These are phyloP conservation scores for Urtica urens DNA, from an alignment of 306 rosid species.

Conservation along the genomic window DNA sequence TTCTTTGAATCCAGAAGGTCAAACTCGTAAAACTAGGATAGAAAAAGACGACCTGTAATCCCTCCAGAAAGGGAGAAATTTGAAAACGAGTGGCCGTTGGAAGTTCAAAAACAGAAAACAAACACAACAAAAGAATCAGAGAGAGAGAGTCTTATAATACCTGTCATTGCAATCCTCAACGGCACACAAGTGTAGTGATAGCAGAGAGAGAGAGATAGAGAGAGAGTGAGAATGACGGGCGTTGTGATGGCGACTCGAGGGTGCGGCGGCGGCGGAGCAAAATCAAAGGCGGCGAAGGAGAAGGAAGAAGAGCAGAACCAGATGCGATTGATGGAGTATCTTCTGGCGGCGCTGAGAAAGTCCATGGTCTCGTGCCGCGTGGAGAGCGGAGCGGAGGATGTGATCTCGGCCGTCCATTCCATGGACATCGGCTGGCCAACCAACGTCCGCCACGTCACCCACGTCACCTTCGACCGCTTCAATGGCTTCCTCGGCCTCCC, in stretches of 20 bases:
- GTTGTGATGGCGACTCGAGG: slow-evolving; percentile 60
- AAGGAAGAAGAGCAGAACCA: slow-evolving; percentile 51
- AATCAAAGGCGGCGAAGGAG: slow-evolving; percentile 11
- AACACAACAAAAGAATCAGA: slow-evolving; percentile 7
- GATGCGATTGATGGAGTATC: slow-evolving; percentile 40
- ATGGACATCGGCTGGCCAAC: slow-evolving; percentile 96
- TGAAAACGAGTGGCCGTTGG: slow-evolving; percentile 78
- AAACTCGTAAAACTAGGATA: slow-evolving; percentile 19
- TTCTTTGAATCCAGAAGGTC: no score
- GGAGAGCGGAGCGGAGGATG: slow-evolving; percentile 37
- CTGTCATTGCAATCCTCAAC: neutral
- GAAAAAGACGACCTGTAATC: neutral
- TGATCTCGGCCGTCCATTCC: slow-evolving; percentile 53
- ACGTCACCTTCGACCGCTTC: slow-evolving; percentile 89
- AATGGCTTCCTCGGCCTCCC: slow-evolving; percentile 92
- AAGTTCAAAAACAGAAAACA: slow-evolving; percentile 20
- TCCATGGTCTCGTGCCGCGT: slow-evolving; percentile 81
- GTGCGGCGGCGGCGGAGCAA: slow-evolving; percentile 47
- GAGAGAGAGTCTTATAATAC: neutral
- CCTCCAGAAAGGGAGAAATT: slow-evolving; percentile 11
- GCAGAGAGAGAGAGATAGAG: slow-evolving; percentile 6
- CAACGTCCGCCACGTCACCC: slow-evolving; percentile 65
- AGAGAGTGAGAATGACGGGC: slow-evolving; percentile 56
- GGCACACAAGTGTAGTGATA: neutral
- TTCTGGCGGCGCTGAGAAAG: slow-evolving; percentile 63